Evolutionary conservation across 495 filamentous ascomycete genomes (phyloP).

Genomic region (Sabuloglossum arenarium): DNA sequence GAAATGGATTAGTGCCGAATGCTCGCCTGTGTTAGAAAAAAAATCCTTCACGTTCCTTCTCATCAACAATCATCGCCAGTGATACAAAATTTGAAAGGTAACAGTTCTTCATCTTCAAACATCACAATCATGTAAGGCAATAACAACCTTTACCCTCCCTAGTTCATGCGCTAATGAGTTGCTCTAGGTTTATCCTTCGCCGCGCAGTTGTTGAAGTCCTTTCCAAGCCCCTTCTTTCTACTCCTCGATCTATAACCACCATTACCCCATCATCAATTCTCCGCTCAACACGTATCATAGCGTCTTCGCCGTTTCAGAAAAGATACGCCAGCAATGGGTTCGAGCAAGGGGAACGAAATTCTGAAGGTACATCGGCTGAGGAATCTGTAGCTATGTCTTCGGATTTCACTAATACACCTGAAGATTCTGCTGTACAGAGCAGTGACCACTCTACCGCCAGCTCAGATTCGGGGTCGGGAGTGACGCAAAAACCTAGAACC

Average conservation of each 20-base stretch:
- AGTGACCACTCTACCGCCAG: neutral
- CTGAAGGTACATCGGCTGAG: neutral
- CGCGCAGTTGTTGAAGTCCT: constrained; percentile 35
- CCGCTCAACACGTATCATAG: constrained; percentile 10
- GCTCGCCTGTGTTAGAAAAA: no score
- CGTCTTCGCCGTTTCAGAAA: constrained; percentile 17
- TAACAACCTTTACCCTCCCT: neutral
- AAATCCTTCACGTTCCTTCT: no score
- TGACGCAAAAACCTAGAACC: no score
- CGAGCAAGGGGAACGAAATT: neutral
- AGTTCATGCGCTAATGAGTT: constrained; percentile 6
- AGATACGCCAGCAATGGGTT: constrained; percentile 24
- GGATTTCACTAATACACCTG: neutral
- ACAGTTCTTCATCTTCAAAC: neutral
- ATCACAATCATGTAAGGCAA: neutral
- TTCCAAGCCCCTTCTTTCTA: constrained; percentile 23
- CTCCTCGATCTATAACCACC: constrained; percentile 22
- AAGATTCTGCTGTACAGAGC: neutral
- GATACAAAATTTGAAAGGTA: neutral
- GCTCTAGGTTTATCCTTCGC: constrained; percentile 31
- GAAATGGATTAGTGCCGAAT: no score
- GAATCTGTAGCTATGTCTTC: neutral
- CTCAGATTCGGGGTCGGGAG: no score
- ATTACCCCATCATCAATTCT: constrained; percentile 11
- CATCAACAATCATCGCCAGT: neutral